Evolutionary conservation across 2,329 filamentous ascomycete genomes (phyloP).

Genomic region (Didymellaceae sp.): DNA sequence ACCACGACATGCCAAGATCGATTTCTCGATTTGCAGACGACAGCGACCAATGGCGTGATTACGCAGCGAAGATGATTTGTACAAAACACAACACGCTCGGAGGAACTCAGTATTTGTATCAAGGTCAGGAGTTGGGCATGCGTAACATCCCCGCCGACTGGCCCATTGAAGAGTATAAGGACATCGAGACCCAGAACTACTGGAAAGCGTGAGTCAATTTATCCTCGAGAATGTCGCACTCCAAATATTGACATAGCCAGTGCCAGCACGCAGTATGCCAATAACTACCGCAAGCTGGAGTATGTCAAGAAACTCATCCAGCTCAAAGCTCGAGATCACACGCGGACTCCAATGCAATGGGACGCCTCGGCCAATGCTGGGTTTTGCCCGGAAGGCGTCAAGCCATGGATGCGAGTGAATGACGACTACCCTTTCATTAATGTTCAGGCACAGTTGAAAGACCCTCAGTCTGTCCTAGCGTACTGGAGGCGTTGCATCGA

Average conservation of each 20-base stretch:
- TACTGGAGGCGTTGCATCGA: conserved; percentile 1
- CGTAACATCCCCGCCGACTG: not conserved
- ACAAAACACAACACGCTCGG: conserved; percentile 1
- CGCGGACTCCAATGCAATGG: conserved; percentile 1
- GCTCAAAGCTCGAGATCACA: conserved; percentile 1
- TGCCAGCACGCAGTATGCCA: conserved; percentile 1
- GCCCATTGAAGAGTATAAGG: not conserved
- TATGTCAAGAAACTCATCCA: not conserved
- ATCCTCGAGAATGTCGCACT: not conserved
- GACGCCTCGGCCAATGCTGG: not conserved
- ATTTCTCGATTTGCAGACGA: not conserved
- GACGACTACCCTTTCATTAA: not conserved
- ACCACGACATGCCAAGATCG: not conserved
- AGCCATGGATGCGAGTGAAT: not conserved
- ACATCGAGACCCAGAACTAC: conserved; percentile 1
- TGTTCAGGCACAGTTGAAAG: not conserved
- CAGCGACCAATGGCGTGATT: not conserved
- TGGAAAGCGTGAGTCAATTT: not conserved
- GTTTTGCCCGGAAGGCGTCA: not conserved
- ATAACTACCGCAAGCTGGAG: conserved; percentile 1
- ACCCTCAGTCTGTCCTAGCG: not conserved
- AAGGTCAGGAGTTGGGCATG: conserved; percentile 1
- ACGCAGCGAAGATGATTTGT: conserved; percentile 2
- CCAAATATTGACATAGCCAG: not conserved
- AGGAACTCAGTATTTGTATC: not conserved